A percentile compares a stretch with the other conserved stretches of the same genome.
phyloP scores from a whole-genome alignment of 2,329 filamentous ascomycete genomes.

The Massarina eburnea region DNA sequence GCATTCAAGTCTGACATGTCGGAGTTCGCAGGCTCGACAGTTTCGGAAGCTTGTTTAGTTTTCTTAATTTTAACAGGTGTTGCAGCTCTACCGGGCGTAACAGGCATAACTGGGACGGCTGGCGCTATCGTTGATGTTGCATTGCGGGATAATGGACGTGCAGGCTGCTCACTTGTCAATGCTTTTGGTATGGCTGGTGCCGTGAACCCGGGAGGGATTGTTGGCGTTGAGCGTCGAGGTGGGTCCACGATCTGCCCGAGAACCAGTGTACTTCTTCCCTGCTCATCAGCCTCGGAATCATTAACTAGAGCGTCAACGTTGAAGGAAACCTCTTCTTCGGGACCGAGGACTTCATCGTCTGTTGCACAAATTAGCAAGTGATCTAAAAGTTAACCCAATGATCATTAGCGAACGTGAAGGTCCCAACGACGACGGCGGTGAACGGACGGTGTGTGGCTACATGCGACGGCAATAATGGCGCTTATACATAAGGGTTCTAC shows the following conservation, averaged over 20 bases:
- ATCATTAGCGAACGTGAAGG: background rate
- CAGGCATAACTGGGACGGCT: conserved; percentile 45
- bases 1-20: conserved; percentile 4
- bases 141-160: conserved; percentile 34
- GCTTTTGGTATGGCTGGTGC: conserved; percentile 29
- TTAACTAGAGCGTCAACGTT: conserved; percentile 71
- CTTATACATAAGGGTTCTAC: conserved; percentile 31
- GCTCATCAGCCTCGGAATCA: conserved; percentile 46
- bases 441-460: conserved; percentile 13
- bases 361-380: conserved; percentile 45
- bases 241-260: conserved; percentile 33
- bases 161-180: conserved; percentile 24
- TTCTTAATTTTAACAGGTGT: conserved; percentile 35
- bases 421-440: conserved; percentile 20
- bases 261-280: conserved; percentile 34
- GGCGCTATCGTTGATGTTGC: conserved; percentile 34
- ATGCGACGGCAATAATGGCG: conserved; percentile 18
- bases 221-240: conserved; percentile 47
- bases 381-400: background rate
- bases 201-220: conserved; percentile 49
- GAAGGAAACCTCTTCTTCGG: conserved; percentile 61
- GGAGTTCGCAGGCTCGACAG: background rate
- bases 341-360: conserved; percentile 65
- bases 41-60: conserved; percentile 18
- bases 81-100: conserved; percentile 34